phyloP scores from a whole-genome alignment of 2,329 filamentous ascomycete genomes.

The Lecanoromycetidae sp. region DNA sequence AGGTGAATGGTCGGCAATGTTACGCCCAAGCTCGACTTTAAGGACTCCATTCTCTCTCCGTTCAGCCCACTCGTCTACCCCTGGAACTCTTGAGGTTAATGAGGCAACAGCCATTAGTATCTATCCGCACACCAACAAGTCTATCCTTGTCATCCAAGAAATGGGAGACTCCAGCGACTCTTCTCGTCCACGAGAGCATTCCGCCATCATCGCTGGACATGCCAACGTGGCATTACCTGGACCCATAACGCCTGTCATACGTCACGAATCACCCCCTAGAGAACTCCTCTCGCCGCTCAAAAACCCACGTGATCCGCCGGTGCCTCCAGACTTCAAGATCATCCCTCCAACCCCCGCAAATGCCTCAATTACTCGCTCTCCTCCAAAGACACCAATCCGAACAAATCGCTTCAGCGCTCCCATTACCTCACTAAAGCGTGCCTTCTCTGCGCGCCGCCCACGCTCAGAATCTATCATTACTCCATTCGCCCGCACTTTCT shows the following conservation, averaged over 20 bases:
- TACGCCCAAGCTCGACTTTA: constrained; percentile 37
- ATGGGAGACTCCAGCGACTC: constrained; percentile 19
- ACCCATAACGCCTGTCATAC: constrained; percentile 10
- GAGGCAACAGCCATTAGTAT: constrained; percentile 50
- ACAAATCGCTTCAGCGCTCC: constrained; percentile 9
- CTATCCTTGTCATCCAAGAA: constrained; percentile 52
- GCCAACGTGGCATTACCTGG: constrained; percentile 16
- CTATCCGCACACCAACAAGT: constrained; percentile 52
- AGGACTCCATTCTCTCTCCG: constrained; percentile 36
- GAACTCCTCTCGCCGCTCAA: constrained; percentile 41
- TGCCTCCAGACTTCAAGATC: constrained; percentile 44
- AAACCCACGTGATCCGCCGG: constrained; percentile 46
- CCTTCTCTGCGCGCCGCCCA: constrained; percentile 26
- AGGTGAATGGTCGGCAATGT: constrained; percentile 30
- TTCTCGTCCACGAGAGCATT: constrained; percentile 10
- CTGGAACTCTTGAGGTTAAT: constrained; percentile 43
- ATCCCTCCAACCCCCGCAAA: constrained; percentile 41
- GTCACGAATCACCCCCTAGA: constrained; percentile 12
- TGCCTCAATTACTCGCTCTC: neutral
- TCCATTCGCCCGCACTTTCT: constrained; percentile 28
- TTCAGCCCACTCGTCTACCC: constrained; percentile 38
- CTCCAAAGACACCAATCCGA: neutral
- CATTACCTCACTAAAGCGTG: constrained; percentile 21
- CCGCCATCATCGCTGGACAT: constrained; percentile 16
- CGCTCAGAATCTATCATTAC: constrained; percentile 30